These are phyloP conservation scores for Lobosporangium transversale DNA, from an alignment of 192 early-diverging fungal species.

Conservation along the genomic window DNA sequence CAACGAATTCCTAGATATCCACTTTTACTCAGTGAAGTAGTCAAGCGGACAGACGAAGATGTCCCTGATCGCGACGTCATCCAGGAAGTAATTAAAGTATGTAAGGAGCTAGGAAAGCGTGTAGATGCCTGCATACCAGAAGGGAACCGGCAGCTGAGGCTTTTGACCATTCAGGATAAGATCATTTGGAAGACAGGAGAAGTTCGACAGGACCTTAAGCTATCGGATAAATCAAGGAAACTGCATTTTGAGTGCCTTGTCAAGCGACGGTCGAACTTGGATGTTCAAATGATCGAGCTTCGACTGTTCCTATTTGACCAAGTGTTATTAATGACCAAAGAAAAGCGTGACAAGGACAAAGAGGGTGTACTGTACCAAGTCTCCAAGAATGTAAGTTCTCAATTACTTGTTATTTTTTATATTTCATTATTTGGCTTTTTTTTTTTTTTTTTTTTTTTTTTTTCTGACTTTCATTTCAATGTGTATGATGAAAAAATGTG, in stretches of 20 bases:
- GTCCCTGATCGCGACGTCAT: constrained; percentile 80
- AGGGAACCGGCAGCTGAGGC: constrained; percentile 24
- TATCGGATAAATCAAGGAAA: constrained; percentile 73
- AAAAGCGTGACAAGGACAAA: constrained; percentile 66
- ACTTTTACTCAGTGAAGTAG: constrained; percentile 81
- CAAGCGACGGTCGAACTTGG: constrained; percentile 67
- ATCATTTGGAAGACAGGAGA: constrained; percentile 34
- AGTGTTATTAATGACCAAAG: constrained; percentile 78
- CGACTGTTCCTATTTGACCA: constrained; percentile 92
- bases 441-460: constrained; percentile 3
- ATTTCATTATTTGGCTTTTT: background rate
- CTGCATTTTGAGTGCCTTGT: constrained; percentile 84
- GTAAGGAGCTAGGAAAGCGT: constrained; percentile 74
- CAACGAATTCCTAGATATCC: constrained; percentile 88
- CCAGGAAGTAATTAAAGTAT: constrained; percentile 72
- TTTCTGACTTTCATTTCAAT: constrained; percentile 10
- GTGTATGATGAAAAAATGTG: too few species aligned
- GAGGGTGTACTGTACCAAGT: constrained; percentile 64
- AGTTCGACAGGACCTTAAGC: constrained; percentile 70
- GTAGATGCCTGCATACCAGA: constrained; percentile 79
- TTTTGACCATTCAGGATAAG: constrained; percentile 38
- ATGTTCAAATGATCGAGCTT: constrained; percentile 72
- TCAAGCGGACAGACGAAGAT: constrained; percentile 80
- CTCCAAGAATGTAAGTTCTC: constrained; percentile 47
- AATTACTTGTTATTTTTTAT: too few species aligned